Conservation (phyloP, 352 stramenopile species). For the Globisporangium rhizosaccharum region DNA sequence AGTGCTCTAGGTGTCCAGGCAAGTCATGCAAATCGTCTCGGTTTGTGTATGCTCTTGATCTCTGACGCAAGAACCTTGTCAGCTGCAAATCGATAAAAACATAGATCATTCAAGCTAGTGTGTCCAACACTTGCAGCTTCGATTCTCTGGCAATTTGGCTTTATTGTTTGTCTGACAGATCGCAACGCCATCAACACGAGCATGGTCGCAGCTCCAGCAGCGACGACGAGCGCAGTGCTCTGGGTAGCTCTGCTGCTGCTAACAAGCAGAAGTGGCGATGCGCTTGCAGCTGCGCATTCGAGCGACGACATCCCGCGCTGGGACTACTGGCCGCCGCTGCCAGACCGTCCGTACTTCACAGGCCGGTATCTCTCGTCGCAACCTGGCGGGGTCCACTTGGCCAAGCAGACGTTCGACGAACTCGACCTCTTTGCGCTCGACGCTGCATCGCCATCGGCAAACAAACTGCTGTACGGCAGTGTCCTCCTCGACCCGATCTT, state of each 20-base stretch:
- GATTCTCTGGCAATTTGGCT: no score
- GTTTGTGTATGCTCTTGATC: no score
- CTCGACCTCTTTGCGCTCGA: constrained; percentile 61
- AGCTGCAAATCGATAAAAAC: no score
- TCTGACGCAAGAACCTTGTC: no score
- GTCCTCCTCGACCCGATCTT: constrained; percentile 45
- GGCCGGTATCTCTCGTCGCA: constrained; percentile 49
- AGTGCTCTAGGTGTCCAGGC: no score
- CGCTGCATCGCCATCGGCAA: constrained; percentile 8
- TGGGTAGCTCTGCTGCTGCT: background rate
- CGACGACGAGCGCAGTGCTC: background rate
- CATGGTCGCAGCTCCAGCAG: no score
- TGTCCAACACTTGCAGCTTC: no score
- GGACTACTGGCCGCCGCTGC: constrained; percentile 66
- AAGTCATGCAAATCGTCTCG: no score
- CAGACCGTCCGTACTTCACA: constrained; percentile 38
- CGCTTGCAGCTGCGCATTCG: background rate
- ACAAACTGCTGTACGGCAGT: constrained; percentile 59
- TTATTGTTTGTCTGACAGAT: no score
- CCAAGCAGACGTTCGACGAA: constrained; percentile 38
- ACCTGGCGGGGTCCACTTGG: constrained; percentile 37
- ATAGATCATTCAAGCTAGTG: no score
- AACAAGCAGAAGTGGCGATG: background rate
- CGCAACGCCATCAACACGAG: no score
- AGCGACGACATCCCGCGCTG: constrained; percentile 27